Base-by-base conservation (phyloP, 495 filamentous ascomycete genomes). In the Penicillium antarcticum region DNA sequence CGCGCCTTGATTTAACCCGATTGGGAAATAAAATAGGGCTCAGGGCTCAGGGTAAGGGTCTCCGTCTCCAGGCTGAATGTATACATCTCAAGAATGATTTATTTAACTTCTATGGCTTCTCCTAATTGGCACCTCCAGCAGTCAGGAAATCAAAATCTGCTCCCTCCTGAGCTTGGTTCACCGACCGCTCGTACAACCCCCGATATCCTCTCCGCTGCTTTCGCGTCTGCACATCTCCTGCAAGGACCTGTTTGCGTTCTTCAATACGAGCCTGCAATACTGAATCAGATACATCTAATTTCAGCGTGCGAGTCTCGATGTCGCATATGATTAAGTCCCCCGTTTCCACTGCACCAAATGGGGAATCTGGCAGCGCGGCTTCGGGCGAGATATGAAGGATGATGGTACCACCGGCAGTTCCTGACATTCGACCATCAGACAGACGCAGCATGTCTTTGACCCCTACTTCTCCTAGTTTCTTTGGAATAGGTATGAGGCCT, bases 381-480 rank as follows among this genome's bases (percentile, higher is more conserved):
- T 88, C 85, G 0, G 84, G 85, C 14, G 78, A 79, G 2, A 87
- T 73, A 60, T 87, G 84, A 34, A 88, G 65, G 0, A 85, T 71
- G n/a, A 88, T 84, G 0, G 82, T 87, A 1, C 85, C 84, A 0
- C 82, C 84, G 0, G 85, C 85, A 1, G 84, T 88, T 0, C 85
- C 84, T 32, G 79, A 83, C 82, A 88, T 87, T 11, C 85, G 63
- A 0, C 85, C 84, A 56, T 88, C 85, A 0, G 80, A 83, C 1
- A 88, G 62, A 0, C 85, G 69, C 34, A 88, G 62, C 85, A 88
- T 88, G 62, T 87, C 85, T 37, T 63, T 64, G 0, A 86, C 81
- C 0, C 84, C 84, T n/a, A 63, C 57, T 2, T 65, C 68, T 0
- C 76, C 82, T 6, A 87, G 69, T 50, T 84, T 85, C 29, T 80